Evolutionary conservation across 192 early-diverging fungal species (phyloP).

Genomic region (Jimgerdemannia flammicorona): DNA sequence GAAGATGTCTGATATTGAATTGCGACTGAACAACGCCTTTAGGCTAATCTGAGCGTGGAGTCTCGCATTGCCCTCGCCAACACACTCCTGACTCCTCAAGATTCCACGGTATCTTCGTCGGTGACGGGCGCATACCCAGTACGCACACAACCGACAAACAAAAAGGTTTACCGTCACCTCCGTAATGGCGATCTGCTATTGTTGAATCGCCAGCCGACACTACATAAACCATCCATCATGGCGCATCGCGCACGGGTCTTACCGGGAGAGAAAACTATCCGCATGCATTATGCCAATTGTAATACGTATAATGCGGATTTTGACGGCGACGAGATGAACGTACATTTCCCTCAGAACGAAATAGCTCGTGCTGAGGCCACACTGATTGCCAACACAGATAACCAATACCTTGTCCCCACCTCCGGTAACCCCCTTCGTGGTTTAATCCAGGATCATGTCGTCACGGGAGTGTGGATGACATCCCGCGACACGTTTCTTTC

Average conservation of each 20-base stretch:
- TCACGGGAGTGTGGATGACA: slow-evolving; percentile 94
- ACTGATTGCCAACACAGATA: slow-evolving; percentile 91
- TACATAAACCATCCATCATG: slow-evolving; percentile 99
- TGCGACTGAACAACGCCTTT: background rate
- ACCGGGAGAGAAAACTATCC: slow-evolving; percentile 96
- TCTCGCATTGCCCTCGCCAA: slow-evolving; percentile 95
- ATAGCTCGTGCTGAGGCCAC: slow-evolving; percentile 93
- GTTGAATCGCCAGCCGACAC: slow-evolving; percentile 98
- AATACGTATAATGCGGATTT: slow-evolving; percentile 97
- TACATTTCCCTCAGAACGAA: slow-evolving; percentile 99
- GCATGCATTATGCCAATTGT: slow-evolving; percentile 97
- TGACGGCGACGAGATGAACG: slow-evolving; percentile 99
- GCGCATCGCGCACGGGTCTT: slow-evolving; percentile 94
- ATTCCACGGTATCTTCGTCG: slow-evolving; percentile 38
- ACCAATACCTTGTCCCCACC: slow-evolving; percentile 96
- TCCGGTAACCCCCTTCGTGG: slow-evolving; percentile 96
- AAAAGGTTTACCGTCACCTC: slow-evolving; percentile 96
- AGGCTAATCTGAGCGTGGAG: slow-evolving; percentile 70
- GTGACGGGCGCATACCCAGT: slow-evolving; percentile 49
- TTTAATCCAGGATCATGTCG: slow-evolving; percentile 98
- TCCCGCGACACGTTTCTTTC: slow-evolving; percentile 84
- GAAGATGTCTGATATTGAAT: too few relatives aligned
- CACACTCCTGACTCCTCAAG: slow-evolving; percentile 78
- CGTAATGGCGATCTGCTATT: slow-evolving; percentile 96
- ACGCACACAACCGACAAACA: slow-evolving; percentile 73